Conservation (phyloP, 2,329 filamentous ascomycete species). For the Fusarium sp. region DNA sequence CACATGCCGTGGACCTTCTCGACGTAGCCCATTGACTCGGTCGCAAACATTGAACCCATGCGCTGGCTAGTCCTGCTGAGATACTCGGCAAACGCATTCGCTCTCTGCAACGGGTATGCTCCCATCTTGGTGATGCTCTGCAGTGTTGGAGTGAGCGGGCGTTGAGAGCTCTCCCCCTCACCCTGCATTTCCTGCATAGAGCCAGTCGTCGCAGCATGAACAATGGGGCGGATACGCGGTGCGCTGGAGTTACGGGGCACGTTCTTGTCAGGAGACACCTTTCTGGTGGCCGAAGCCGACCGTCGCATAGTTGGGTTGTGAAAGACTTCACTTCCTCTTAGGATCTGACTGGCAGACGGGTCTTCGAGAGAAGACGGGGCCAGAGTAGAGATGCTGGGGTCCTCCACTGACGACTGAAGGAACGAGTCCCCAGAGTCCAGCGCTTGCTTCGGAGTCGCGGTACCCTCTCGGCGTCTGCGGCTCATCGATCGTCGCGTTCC, state of each 20-base stretch:
- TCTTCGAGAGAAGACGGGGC: slow-evolving; percentile 79
- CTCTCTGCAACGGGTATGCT: slow-evolving; percentile 84
- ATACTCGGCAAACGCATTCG: slow-evolving; percentile 85
- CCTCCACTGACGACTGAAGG: slow-evolving; percentile 77
- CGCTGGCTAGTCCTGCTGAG: slow-evolving; percentile 82
- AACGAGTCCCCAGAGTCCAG: slow-evolving; percentile 74
- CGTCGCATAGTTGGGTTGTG: slow-evolving; percentile 77
- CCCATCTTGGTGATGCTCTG: slow-evolving; percentile 71
- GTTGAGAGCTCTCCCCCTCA: slow-evolving; percentile 30
- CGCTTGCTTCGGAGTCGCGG: slow-evolving; percentile 52
- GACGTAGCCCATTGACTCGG: slow-evolving; percentile 94
- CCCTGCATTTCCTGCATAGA: slow-evolving; percentile 41
- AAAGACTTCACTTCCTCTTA: slow-evolving; percentile 89
- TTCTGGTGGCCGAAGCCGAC: slow-evolving; percentile 56
- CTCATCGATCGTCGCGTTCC: slow-evolving; percentile 65
- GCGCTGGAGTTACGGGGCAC: slow-evolving; percentile 28
- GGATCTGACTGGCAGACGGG: slow-evolving; percentile 90
- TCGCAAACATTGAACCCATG: slow-evolving; percentile 85
- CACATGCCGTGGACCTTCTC: slow-evolving; percentile 98
- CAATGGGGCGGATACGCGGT: slow-evolving; percentile 20
- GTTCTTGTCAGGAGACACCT: slow-evolving; percentile 21
- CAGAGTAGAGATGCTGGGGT: slow-evolving; percentile 78
- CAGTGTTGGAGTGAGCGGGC: slow-evolving; percentile 56
- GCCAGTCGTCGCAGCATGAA: slow-evolving; percentile 56
- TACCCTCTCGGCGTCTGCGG: slow-evolving; percentile 49